These are phyloP conservation scores for Herpomyces periplanetae DNA, from an alignment of 2,329 filamentous ascomycete genomes.

Conservation along the genomic window DNA sequence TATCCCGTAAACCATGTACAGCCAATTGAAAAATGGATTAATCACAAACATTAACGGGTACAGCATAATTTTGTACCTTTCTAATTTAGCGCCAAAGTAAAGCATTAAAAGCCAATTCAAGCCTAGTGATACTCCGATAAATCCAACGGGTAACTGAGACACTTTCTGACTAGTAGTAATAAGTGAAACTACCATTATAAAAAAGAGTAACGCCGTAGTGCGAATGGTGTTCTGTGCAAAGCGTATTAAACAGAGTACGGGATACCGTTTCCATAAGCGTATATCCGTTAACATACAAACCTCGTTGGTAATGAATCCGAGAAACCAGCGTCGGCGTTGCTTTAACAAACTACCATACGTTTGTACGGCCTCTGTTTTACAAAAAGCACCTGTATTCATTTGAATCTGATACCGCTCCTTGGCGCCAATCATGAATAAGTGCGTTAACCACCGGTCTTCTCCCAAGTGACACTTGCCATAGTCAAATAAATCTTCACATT, in stretches of 20 bases:
- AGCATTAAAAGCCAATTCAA: constrained; percentile 86
- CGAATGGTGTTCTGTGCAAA: constrained; percentile 91
- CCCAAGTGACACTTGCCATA: constrained; percentile 82
- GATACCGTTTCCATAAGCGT: constrained; percentile 63
- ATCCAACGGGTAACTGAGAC: constrained; percentile 45
- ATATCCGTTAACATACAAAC: constrained; percentile 90
- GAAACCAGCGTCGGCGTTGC: constrained; percentile 77
- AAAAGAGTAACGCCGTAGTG: constrained; percentile 69
- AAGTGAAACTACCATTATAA: constrained; percentile 60
- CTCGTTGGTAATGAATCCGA: constrained; percentile 90
- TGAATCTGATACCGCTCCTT: constrained; percentile 78
- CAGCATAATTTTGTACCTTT: constrained; percentile 66
- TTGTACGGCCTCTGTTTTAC: constrained; percentile 88
- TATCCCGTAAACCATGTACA: constrained; percentile 88
- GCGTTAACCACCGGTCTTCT: constrained; percentile 82
- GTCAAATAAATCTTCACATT: constrained; percentile 81
- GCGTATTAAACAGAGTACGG: constrained; percentile 41
- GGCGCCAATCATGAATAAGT: constrained; percentile 93
- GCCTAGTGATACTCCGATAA: constrained; percentile 65
- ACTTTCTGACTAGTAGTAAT: constrained; percentile 45
- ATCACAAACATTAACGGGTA: constrained; percentile 83
- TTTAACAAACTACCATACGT: constrained; percentile 52
- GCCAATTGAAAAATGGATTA: constrained; percentile 92
- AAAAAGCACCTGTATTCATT: constrained; percentile 88
- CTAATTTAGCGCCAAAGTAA: constrained; percentile 59